These are phyloP conservation scores for Sporisorium scitamineum DNA, from an alignment of 1,284 basidiomycete genomes.

Conservation along the genomic window DNA sequence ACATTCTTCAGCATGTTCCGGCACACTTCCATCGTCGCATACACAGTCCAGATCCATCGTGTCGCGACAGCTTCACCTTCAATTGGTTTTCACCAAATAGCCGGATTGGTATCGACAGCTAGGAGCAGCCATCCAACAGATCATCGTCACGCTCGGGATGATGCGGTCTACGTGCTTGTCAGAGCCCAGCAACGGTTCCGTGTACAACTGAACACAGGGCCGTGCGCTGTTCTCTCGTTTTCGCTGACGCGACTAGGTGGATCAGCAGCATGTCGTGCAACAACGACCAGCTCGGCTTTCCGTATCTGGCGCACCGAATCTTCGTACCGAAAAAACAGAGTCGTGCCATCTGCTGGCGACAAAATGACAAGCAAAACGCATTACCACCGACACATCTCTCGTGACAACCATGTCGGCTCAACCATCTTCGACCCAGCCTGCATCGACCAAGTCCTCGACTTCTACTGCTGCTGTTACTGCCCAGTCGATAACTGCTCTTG, in stretches of 20 bases:
- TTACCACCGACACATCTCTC: neutral
- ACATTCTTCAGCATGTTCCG: neutral
- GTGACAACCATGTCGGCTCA: neutral
- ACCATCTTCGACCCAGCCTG: neutral
- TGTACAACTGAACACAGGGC: neutral
- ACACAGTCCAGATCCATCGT: neutral
- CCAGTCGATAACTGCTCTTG: neutral
- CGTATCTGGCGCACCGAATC: neutral
- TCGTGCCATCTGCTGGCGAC: neutral
- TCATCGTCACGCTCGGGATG: neutral
- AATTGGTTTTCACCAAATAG: neutral
- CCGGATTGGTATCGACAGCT: neutral
- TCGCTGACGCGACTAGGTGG: neutral
- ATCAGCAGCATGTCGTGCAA: neutral
- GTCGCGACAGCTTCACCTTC: neutral
- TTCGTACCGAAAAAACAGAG: neutral
- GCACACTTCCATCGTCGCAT: neutral
- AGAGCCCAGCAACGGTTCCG: neutral
- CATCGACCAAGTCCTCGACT: neutral
- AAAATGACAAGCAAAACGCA: neutral
- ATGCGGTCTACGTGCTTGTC: neutral
- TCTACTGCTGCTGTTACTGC: constrained; percentile 4
- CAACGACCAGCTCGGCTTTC: neutral
- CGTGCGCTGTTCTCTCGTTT: neutral
- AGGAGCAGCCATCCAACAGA: neutral